Conservation (phyloP, 768 basidiomycete species). For the Mycena venus region DNA sequence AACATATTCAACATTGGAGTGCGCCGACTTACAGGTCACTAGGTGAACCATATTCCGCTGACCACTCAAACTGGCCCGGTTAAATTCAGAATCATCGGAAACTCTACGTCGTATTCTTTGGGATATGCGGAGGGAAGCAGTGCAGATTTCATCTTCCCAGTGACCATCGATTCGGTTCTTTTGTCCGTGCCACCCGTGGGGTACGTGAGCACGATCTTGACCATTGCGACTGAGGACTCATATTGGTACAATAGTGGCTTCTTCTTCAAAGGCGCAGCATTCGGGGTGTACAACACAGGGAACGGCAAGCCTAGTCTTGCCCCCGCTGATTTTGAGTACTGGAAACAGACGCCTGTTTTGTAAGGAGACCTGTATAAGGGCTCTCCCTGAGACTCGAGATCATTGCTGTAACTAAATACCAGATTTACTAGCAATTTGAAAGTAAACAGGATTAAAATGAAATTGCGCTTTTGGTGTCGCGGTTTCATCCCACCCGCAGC, state of each 20-base stretch:
- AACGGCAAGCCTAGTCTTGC: conserved; percentile 51
- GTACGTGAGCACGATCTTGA: conserved; percentile 35
- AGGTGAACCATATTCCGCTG: conserved; percentile 40
- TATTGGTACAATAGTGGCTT: conserved; percentile 42
- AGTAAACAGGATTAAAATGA: too few species aligned
- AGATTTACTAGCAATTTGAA: too few species aligned
- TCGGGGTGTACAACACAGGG: conserved; percentile 55
- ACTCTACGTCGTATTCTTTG: conserved; percentile 45
- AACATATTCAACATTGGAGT: neutral
- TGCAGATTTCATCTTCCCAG: conserved; percentile 40
- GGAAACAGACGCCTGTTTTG: conserved; percentile 47
- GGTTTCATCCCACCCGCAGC: too few species aligned
- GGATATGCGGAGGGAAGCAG: conserved; percentile 49
- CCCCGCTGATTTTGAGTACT: conserved; percentile 53
- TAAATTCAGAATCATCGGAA: conserved; percentile 45
- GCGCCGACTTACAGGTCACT: neutral
- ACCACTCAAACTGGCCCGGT: conserved; percentile 38
- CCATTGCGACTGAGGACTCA: neutral
- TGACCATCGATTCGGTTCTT: conserved; percentile 47
- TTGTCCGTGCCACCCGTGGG: conserved; percentile 50
- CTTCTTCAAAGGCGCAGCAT: conserved; percentile 54
- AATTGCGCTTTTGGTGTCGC: too few species aligned
- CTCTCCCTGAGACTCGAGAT: too few species aligned
- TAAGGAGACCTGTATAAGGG: too few species aligned
- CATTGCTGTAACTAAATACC: too few species aligned